Evolutionary conservation across 2,329 filamentous ascomycete species (phyloP), one percentile per base, ranked within the genome.

Genomic region (Aquanectria penicillioides): DNA sequence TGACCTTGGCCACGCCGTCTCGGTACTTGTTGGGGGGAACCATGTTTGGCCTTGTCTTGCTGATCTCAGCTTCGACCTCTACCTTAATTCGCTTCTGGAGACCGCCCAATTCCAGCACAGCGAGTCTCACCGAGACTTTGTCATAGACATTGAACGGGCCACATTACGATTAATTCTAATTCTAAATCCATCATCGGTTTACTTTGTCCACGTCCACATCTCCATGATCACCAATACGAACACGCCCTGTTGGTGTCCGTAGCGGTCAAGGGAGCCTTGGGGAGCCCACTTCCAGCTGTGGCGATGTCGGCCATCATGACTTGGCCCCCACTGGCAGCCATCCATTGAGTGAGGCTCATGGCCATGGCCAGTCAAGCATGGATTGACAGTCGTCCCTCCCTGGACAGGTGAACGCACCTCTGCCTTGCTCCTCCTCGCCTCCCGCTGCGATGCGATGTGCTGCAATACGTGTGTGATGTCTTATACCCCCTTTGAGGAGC

Each of bases 121-220:
- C 18, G 23, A 57, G 31, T 57, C 25, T 50, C 53, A 26, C 46
- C 46, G 53, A 50, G 53, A 50, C 31, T 41, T 38, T 48, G 43
- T 41, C 15, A 33, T 28, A 53, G 37, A 47, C 22, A 20, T 18
- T 10, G 20, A 9, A 36, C 22, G 31, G 25, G 29, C 49, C 49
- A 37, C 29, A 49, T 43, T 43, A 9, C 33, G 41, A 54, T 37
- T n/a, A n/a, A 23, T 15, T 15, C 7, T 2, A 33, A 15, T 28
- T 15, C 20, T 5, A 20, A 22, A 46, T 3, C n/a, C 17, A 18
- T 38, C 11, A 28, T n/a, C 20, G 26, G 17, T 26, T 44, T n/a
- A 12, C 25, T 22, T 22, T 37, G 18, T 25, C 18, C 43, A 43
- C 34, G 13, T 26, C 36, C 28, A 34, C 20, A 34, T 26, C 7